Conservation (phyloP, 352 stramenopile species). For the Phytophthora brassicae region DNA sequence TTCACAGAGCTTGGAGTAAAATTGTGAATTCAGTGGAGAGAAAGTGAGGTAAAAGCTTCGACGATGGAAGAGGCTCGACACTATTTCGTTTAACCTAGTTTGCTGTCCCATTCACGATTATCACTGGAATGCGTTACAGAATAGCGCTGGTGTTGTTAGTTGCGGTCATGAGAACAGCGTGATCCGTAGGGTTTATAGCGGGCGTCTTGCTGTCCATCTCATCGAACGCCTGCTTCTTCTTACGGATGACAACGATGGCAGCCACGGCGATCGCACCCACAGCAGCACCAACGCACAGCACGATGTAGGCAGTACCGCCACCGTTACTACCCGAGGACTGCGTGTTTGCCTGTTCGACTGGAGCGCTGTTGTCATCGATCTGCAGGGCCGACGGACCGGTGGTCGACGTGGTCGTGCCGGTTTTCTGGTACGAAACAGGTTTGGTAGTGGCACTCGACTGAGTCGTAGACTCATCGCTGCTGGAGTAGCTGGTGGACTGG, state of each 20-base stretch:
- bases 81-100: constrained; percentile 16
- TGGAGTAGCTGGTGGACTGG: constrained; percentile 4
- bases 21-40: too few relatives aligned
- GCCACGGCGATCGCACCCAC: constrained; percentile 39
- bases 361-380: constrained; percentile 15
- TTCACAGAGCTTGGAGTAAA: too few relatives aligned
- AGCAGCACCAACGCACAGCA: constrained; percentile 21
- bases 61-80: constrained; percentile 18
- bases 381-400: constrained; percentile 10
- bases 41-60: too few relatives aligned
- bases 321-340: constrained; percentile 11
- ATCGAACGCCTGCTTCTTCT: constrained; percentile 61
- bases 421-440: constrained; percentile 17
- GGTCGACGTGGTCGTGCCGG: constrained; percentile 3
- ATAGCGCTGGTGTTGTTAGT: constrained; percentile 44
- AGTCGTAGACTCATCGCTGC: constrained; percentile 5
- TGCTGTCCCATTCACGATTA: constrained; percentile 6
- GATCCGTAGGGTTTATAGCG: constrained; percentile 22
- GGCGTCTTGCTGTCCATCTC: constrained; percentile 63
- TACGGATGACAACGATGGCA: constrained; percentile 50
- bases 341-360: constrained; percentile 33
- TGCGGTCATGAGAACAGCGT: constrained; percentile 52
- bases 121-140: constrained; percentile 27
- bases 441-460: constrained; percentile 4
- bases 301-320: constrained; percentile 13